Percentiles rank a stretch among this genome's conserved stretches.
Conservation (phyloP, 352 stramenopile genomes). For the Pythium vanterpoolii region DNA sequence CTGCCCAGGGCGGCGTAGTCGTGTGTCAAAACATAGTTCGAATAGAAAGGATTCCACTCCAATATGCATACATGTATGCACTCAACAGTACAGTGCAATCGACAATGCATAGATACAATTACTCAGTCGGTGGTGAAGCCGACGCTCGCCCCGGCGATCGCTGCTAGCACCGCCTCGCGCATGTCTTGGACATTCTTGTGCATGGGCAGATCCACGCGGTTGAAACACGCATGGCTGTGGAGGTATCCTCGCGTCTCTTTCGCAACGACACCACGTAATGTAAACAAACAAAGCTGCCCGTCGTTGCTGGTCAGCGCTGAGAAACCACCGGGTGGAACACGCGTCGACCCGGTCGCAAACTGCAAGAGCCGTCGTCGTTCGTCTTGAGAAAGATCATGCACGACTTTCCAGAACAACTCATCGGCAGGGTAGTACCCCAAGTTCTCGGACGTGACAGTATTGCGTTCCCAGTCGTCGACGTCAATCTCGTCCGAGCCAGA, state of each 20-base stretch:
- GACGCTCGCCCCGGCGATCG: background rate
- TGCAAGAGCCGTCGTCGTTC: conserved; percentile 33
- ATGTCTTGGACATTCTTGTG: conserved; percentile 4
- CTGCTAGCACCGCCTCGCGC: conserved; percentile 6
- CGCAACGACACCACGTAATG: conserved; percentile 12
- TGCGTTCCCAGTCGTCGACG: conserved; percentile 86
- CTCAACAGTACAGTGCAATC: no score
- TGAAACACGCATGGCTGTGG: conserved; percentile 31
- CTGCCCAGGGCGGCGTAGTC: no score
- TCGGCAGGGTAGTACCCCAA: background rate
- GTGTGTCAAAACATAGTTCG: no score
- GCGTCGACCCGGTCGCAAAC: conserved; percentile 23
- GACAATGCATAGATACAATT: background rate
- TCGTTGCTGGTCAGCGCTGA: conserved; percentile 15
- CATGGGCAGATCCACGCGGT: conserved; percentile 8
- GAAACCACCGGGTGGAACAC: conserved; percentile 10
- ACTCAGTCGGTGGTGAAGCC: conserved; percentile 13
- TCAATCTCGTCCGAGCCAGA: conserved; percentile 88
- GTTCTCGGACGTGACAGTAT: conserved; percentile 37
- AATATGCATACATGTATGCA: background rate
- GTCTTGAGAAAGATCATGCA: conserved; percentile 42
- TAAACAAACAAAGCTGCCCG: conserved; percentile 5
- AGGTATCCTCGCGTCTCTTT: conserved; percentile 31
- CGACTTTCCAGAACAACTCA: conserved; percentile 29
- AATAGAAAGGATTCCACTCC: no score